Conservation (phyloP, 805 yeast genomes). For the Myxozyma geophila region DNA sequence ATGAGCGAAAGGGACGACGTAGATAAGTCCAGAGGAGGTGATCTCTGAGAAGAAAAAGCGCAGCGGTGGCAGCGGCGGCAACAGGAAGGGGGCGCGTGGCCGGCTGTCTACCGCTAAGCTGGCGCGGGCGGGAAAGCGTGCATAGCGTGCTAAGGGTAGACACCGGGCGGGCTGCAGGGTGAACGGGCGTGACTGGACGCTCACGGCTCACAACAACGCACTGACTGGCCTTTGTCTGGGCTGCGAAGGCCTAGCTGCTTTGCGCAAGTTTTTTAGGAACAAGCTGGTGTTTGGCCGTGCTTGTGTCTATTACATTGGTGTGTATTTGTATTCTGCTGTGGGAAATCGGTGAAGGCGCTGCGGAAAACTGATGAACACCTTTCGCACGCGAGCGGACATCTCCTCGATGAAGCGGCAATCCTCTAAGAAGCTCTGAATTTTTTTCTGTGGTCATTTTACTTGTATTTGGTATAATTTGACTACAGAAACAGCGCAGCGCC, state of each 20-base stretch:
- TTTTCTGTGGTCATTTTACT: not conserved
- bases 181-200: not conserved
- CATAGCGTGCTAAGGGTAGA: not conserved
- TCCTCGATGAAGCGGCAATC: conserved; percentile 26
- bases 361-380: conserved; percentile 16
- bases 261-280: too few species aligned
- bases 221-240: not conserved
- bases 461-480: too few species aligned
- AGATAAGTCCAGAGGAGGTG: conserved; percentile 9
- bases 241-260: too few species aligned
- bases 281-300: too few species aligned
- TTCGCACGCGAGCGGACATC: conserved; percentile 11
- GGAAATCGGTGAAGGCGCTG: not conserved
- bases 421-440: conserved; percentile 41
- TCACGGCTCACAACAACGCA: not conserved
- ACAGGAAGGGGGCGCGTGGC: conserved; percentile 14
- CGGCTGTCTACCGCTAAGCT: conserved; percentile 3
- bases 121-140: not conserved
- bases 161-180: not conserved
- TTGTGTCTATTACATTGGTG: too few species aligned
- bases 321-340: not conserved
- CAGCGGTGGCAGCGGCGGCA: conserved; percentile 11
- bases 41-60: not conserved
- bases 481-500: too few species aligned
- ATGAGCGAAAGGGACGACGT: conserved; percentile 1